Conservation (phyloP, 345 rosid species). For the Gossypium arboreum region DNA sequence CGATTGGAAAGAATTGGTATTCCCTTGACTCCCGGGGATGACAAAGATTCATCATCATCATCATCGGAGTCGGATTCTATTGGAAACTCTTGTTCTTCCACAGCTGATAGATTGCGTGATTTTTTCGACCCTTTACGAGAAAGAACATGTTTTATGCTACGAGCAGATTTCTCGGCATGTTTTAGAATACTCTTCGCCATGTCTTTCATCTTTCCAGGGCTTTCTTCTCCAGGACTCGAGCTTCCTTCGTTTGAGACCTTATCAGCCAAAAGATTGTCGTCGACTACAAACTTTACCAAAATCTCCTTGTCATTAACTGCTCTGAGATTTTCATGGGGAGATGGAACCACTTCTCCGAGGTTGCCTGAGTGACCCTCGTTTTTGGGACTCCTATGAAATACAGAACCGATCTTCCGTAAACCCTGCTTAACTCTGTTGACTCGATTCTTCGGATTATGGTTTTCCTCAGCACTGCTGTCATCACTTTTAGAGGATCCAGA, state of each 20-base stretch:
- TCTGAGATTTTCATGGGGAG: constrained; percentile 56
- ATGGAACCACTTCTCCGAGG: constrained; percentile 36
- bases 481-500: constrained; percentile 39
- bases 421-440: constrained; percentile 39
- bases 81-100: constrained; percentile 27
- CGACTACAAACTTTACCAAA: constrained; percentile 47
- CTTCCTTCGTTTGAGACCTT: constrained; percentile 32
- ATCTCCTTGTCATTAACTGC: constrained; percentile 41
- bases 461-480: constrained; percentile 47
- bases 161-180: constrained; percentile 62
- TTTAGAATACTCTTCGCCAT: constrained; percentile 62
- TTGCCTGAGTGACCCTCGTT: constrained; percentile 36
- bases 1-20: constrained; percentile 27
- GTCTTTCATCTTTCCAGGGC: constrained; percentile 46
- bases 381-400: constrained; percentile 45
- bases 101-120: constrained; percentile 18
- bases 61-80: constrained; percentile 38
- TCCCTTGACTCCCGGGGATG: constrained; percentile 23
- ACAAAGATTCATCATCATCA: constrained; percentile 37
- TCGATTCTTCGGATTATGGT: constrained; percentile 35
- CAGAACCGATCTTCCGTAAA: constrained; percentile 42
- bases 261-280: constrained; percentile 40
- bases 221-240: constrained; percentile 41
- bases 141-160: constrained; percentile 48
- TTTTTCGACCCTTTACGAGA: constrained; percentile 65